Conservation (phyloP, 1,284 basidiomycete species). For the Fistulinella staudtii region DNA sequence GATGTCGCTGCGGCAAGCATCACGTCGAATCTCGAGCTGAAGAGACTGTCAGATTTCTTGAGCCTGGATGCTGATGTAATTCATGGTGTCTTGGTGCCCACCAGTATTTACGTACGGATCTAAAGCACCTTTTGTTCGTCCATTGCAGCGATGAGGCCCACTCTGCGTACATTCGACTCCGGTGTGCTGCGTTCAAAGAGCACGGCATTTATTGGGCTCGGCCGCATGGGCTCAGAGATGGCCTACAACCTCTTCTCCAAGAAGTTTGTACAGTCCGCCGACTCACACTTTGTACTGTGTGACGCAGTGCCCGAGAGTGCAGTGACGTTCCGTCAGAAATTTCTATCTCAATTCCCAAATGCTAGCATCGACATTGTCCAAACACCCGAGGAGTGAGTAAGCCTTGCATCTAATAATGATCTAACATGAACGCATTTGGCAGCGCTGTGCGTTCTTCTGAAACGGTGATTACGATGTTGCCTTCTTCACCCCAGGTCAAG, state of each 20-base stretch:
- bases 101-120: conserved; percentile 7
- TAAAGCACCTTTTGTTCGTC: neutral
- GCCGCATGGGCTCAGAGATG: conserved; percentile 83
- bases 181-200: conserved; percentile 43
- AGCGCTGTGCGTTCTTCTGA: conserved; percentile 62
- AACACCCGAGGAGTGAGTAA: conserved; percentile 66
- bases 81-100: no score
- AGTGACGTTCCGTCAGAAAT: conserved; percentile 50
- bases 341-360: conserved; percentile 52
- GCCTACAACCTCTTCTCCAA: conserved; percentile 79
- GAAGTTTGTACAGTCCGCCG: conserved; percentile 44
- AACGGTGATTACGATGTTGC: conserved; percentile 82
- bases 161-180: conserved; percentile 35
- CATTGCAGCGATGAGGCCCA: conserved; percentile 33
- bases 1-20: conserved; percentile 91
- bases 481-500: conserved; percentile 79
- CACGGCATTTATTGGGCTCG: conserved; percentile 76
- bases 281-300: conserved; percentile 67
- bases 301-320: conserved; percentile 67
- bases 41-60: neutral
- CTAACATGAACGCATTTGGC: conserved; percentile 11
- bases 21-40: no score
- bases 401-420: neutral
- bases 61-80: conserved; percentile 19
- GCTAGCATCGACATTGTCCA: conserved; percentile 53